phyloP scores from a whole-genome alignment of 208 protist species.

The Perkinsela sp. region DNA sequence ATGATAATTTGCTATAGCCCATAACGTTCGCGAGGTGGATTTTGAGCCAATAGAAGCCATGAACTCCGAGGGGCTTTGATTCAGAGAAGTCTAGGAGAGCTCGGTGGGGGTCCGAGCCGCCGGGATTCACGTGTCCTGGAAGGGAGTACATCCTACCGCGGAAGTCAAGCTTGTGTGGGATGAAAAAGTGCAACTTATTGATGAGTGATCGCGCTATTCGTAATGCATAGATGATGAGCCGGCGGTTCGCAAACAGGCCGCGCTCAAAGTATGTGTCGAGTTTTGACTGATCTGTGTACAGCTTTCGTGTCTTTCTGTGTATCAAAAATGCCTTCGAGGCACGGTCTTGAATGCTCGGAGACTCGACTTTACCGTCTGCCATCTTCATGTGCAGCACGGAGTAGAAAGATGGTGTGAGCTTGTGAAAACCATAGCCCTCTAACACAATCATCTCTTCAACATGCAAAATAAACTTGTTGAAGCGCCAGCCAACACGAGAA shows the following conservation, averaged over 20 bases:
- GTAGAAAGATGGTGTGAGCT: slow-evolving; percentile 57
- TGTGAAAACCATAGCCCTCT: slow-evolving; percentile 64
- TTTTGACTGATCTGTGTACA: slow-evolving; percentile 26
- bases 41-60: slow-evolving; percentile 84
- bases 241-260: slow-evolving; percentile 46
- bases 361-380: slow-evolving; percentile 11
- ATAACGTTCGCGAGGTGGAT: slow-evolving; percentile 90
- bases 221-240: slow-evolving; percentile 54
- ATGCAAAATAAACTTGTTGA: slow-evolving; percentile 68
- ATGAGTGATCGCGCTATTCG: slow-evolving; percentile 57
- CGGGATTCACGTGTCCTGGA: slow-evolving; percentile 83
- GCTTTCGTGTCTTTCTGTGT: slow-evolving; percentile 3
- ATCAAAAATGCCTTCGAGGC: background rate
- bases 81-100: slow-evolving; percentile 78
- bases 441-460: slow-evolving; percentile 64
- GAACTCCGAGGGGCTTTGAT: slow-evolving; percentile 58
- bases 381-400: slow-evolving; percentile 40
- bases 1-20: slow-evolving; percentile 79
- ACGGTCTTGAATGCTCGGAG: background rate
- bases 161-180: slow-evolving; percentile 94
- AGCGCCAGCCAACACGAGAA: slow-evolving; percentile 58
- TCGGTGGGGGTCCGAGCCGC: slow-evolving; percentile 71
- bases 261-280: slow-evolving; percentile 42
- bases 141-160: slow-evolving; percentile 91
- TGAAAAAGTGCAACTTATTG: slow-evolving; percentile 76